Base-by-base conservation (phyloP, 805 yeast genomes). In the Candida manassasensis region DNA sequence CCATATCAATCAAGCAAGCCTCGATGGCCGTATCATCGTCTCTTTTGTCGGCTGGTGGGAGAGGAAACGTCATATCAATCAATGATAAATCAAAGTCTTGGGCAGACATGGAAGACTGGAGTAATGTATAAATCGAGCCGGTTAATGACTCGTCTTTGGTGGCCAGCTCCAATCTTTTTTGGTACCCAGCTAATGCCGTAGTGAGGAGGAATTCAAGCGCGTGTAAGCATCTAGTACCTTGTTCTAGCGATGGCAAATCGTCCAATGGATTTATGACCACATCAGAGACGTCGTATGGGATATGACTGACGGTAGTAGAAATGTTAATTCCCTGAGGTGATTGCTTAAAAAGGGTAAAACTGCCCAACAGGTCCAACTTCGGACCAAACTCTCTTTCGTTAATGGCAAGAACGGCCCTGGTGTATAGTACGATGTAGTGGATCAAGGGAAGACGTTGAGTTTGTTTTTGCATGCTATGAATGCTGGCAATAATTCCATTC, bases 221-320 rank as follows among this genome's bases (percentile, higher is more conserved):
- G 28, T 50, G 52, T 22, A 62, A 39, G 34, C 69, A 59, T 32
- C 48, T 51, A 3, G 41, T 27, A 2, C 63, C 59, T 3, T 40
- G 31, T 2, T 47, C 40, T 2, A 43, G 33, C 3, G 49, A 26
- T 3, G 71, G 69, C 15, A 64, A 44, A 4, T 52, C 57, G 10
- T 45, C 41, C 21, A 67, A 49, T 1, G 69, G 59, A 6, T 41
- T 45, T 3, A 60, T 54, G 2, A 56, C 31, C 46, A 57, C 21
- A 55, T 71, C 58, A 45, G 57, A 52, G 45, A 64, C 36, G 50
- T 63, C 53, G 59, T 69, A 61, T 33, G 77, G 63, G 48, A 74
- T 54, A 55, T 72, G 63, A 2, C 57, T 48, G 2, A 57, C 55
- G 1, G 47, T 41, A 1, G 37, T 21, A 2, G 68, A 52, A 3